Conservation (phyloP, 1,139 yeast genomes). For the Diutina sp. region DNA sequence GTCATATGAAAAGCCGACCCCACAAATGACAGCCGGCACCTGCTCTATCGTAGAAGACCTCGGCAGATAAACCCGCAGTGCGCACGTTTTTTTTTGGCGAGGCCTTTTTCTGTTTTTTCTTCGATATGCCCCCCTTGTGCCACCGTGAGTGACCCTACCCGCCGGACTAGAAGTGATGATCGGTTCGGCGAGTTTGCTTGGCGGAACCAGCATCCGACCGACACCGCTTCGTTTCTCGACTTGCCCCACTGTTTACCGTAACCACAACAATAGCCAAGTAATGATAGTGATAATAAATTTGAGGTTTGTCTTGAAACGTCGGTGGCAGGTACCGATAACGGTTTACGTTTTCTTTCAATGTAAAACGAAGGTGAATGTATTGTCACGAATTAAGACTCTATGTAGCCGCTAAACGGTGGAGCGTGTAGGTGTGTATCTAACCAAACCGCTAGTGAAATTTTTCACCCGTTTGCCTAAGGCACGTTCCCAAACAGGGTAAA, state of each 20-base stretch:
- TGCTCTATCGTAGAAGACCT: not conserved
- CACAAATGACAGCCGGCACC: not conserved
- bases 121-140: not conserved
- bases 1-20: not conserved
- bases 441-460: too few species aligned
- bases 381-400: too few species aligned
- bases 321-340: too few species aligned
- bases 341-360: not conserved
- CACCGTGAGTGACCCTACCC: not conserved
- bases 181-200: not conserved
- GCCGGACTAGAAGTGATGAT: not conserved
- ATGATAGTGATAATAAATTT: too few species aligned
- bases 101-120: not conserved
- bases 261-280: not conserved
- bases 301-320: too few species aligned
- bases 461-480: too few species aligned
- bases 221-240: too few species aligned
- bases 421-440: too few species aligned
- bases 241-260: too few species aligned
- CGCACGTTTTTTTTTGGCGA: not conserved
- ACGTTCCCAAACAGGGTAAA: not conserved
- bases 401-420: not conserved
- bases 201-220: not conserved
- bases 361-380: too few species aligned
- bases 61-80: not conserved